These are phyloP conservation scores for Aspergillus brunneoviolaceus DNA, from an alignment of 2,329 filamentous ascomycete genomes.

Conservation along the genomic window DNA sequence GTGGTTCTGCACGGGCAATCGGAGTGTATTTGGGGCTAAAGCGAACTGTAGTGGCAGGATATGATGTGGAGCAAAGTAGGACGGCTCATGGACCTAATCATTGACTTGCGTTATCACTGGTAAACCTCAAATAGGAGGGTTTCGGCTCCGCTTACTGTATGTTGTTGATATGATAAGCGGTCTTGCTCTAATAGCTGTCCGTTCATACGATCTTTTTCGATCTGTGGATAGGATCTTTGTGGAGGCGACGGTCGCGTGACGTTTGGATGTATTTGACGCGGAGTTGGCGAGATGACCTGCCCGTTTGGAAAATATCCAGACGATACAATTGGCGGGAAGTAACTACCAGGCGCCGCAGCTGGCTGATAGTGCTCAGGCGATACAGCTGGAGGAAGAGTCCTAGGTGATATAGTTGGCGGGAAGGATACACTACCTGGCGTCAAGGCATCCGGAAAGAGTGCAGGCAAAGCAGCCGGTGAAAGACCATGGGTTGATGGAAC, in stretches of 20 bases:
- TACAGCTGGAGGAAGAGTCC: too few species aligned
- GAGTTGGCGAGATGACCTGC: background rate
- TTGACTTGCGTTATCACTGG: background rate
- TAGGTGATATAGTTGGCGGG: too few species aligned
- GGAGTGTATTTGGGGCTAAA: background rate
- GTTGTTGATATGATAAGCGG: constrained; percentile 10
- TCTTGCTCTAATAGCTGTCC: constrained; percentile 16
- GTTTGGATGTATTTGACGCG: background rate
- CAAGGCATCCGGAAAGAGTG: too few species aligned
- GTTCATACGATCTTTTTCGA: constrained; percentile 5
- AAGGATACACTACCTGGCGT: too few species aligned
- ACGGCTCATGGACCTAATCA: background rate
- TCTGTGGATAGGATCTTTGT: background rate
- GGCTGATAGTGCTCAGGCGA: background rate
- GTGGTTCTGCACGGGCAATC: too few species aligned
- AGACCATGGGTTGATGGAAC: too few species aligned
- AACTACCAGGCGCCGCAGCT: background rate
- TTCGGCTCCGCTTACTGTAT: constrained; percentile 9
- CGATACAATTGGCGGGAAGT: background rate
- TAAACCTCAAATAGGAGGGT: background rate
- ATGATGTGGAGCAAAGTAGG: background rate
- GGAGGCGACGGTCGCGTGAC: background rate
- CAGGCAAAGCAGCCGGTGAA: too few species aligned
- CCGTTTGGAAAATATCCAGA: background rate
- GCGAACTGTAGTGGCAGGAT: background rate